Evolutionary conservation across 1,139 yeast species (phyloP), one percentile per base, ranked within the genome.

Genomic region (Scheffersomyces titani): DNA sequence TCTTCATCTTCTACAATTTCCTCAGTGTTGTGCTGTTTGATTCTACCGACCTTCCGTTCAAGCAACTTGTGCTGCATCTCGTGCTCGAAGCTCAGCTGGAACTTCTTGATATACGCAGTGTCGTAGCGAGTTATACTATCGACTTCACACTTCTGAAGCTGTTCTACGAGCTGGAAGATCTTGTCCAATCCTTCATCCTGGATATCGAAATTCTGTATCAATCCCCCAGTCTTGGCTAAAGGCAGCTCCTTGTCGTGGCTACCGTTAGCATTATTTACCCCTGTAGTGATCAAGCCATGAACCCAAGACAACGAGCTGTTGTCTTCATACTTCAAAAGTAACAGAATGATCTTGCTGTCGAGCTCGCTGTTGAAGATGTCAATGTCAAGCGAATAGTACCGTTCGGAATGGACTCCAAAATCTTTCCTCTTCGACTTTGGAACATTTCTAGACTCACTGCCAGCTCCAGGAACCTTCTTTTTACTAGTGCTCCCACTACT

Each of bases 351-450:
- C 55, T 73, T 73, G 13, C 72, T 70, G 62, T 90, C 94, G n/a
- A 78, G 65, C 1, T 76, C 70, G 50, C 85, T 85, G 57, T 84
- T 80, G 74, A 88, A 90, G 13, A 90, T 78, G 48, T 85, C 82
- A 47, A 92, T 80, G 46, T 87, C 86, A 48, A 93, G 74, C 11
- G 90, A 78, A 68, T 92, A 92, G 72, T 90, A 93, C 60, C 78
- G 81, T 53, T 85, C 83, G 0, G 92, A 81, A 66, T 89, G 92
- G 52, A 82, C 85, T 0, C 96, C 96, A 69, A 83, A 87, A 61
- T 89, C 92, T 53, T 81, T 78, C 57, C 79, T 69, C 62, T 84
- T 85, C 18, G 79, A 73, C 52, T 75, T 70, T 0, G 88, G 87
- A 46, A 83, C 68, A 45, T 70, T 65, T 55, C 56, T 56, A 56